phyloP scores from a whole-genome alignment of 164 flowering plant genomes.

The Vitis cinerea region DNA sequence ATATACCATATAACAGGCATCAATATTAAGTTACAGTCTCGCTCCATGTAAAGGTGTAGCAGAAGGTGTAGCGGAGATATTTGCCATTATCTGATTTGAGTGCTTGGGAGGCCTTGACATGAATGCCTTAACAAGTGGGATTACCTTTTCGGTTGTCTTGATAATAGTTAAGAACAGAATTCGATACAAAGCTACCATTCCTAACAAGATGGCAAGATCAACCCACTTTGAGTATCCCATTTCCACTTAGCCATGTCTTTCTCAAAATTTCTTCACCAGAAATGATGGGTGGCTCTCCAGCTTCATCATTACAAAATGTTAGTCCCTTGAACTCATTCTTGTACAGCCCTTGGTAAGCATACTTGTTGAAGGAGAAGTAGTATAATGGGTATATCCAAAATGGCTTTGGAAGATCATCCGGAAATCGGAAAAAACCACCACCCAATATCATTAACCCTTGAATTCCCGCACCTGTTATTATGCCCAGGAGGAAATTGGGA shows the following conservation, averaged over 20 bases:
- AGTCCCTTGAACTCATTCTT: conserved; percentile 41
- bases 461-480: conserved; percentile 52
- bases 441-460: conserved; percentile 34
- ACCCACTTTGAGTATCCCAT: conserved; percentile 32
- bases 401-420: conserved; percentile 26
- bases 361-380: conserved; percentile 31
- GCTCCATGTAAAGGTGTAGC: not conserved
- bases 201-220: conserved; percentile 25
- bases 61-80: not conserved
- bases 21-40: not conserved
- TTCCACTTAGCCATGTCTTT: conserved; percentile 24
- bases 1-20: no score
- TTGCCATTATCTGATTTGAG: not conserved
- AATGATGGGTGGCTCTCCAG: not conserved
- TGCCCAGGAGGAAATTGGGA: conserved; percentile 56
- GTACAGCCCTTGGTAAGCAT: conserved; percentile 35
- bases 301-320: conserved; percentile 8
- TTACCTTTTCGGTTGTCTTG: conserved; percentile 19
- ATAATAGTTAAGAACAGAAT: conserved; percentile 21
- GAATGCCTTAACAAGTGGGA: conserved; percentile 4
- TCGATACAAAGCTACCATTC: conserved; percentile 26
- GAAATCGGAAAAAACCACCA: conserved; percentile 36
- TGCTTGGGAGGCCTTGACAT: conserved; percentile 6
- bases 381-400: conserved; percentile 37
- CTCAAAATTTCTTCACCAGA: conserved; percentile 20